phyloP scores from a whole-genome alignment of 768 basidiomycete species.

The Suillus sp. region DNA sequence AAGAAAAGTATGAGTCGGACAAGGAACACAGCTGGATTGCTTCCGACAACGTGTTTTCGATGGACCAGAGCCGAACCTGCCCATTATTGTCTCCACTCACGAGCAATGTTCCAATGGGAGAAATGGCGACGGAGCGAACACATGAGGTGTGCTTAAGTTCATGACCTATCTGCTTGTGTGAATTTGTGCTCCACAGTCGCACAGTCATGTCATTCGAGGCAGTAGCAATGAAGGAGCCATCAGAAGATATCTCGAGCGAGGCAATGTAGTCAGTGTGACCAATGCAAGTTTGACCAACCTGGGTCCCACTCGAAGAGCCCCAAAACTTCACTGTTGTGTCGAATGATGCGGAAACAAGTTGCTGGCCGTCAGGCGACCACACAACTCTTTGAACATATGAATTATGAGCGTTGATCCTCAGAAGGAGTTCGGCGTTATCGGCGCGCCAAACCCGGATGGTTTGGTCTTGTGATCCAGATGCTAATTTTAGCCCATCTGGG shows the following conservation, averaged over 20 bases:
- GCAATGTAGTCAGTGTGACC: conserved; percentile 25
- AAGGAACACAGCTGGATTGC: neutral
- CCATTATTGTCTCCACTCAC: neutral
- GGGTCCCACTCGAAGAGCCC: neutral
- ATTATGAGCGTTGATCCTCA: neutral
- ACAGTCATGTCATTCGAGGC: conserved; percentile 87
- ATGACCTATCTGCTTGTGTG: neutral
- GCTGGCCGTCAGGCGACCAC: conserved; percentile 6
- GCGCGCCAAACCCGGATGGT: neutral
- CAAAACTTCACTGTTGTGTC: conserved; percentile 1
- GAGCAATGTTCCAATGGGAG: neutral
- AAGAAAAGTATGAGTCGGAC: neutral
- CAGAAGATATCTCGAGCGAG: conserved; percentile 32
- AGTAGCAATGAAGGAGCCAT: conserved; percentile 50
- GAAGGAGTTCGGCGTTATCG: neutral
- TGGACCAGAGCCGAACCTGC: neutral
- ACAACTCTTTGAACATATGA: neutral
- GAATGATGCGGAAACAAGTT: neutral
- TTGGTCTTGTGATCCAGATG: neutral
- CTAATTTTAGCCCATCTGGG: conserved; percentile 1
- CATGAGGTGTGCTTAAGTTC: neutral
- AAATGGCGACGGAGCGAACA: neutral
- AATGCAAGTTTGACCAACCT: neutral
- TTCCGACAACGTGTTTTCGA: neutral
- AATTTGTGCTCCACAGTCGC: conserved; percentile 61